Percentiles rank a stretch among this genome's conserved stretches.
phyloP scores from a whole-genome alignment of 805 yeast genomes.

The Candida insectorum region DNA sequence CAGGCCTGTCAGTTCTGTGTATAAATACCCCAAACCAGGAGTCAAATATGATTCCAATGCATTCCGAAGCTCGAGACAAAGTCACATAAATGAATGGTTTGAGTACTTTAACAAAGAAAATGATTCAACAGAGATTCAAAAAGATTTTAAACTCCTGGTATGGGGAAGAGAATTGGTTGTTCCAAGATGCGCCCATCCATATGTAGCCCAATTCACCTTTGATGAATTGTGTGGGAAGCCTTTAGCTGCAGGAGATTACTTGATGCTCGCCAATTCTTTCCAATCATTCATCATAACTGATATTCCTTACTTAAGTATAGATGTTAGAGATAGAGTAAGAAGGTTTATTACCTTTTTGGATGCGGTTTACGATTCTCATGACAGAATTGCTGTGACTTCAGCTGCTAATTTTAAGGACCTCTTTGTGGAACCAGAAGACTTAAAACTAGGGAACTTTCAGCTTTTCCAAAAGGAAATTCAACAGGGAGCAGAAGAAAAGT shows the following conservation, averaged over 20 bases:
- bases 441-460: constrained; percentile 45
- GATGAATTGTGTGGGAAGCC: constrained; percentile 83
- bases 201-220: constrained; percentile 88
- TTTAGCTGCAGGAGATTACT: constrained; percentile 90
- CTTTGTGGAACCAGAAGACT: constrained; percentile 77
- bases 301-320: constrained; percentile 78
- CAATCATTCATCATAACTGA: constrained; percentile 85
- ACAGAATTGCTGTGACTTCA: constrained; percentile 83
- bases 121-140: constrained; percentile 16
- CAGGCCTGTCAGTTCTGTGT: constrained; percentile 76
- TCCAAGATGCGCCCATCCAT: constrained; percentile 71
- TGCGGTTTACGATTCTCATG: constrained; percentile 91
- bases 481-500: constrained; percentile 33
- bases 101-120: constrained; percentile 68
- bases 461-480: constrained; percentile 40
- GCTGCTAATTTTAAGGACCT: constrained; percentile 81
- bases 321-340: constrained; percentile 79
- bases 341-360: constrained; percentile 93
- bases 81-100: constrained; percentile 78
- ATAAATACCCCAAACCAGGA: constrained; percentile 69
- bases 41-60: constrained; percentile 49
- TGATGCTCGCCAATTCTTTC: constrained; percentile 74
- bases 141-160: constrained; percentile 43
- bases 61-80: constrained; percentile 47
- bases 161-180: constrained; percentile 87